Percentiles rank a stretch among this genome's conserved stretches.
Evolutionary conservation across 2,329 filamentous ascomycete species (phyloP).

Genomic region (Anisogramma anomala): DNA sequence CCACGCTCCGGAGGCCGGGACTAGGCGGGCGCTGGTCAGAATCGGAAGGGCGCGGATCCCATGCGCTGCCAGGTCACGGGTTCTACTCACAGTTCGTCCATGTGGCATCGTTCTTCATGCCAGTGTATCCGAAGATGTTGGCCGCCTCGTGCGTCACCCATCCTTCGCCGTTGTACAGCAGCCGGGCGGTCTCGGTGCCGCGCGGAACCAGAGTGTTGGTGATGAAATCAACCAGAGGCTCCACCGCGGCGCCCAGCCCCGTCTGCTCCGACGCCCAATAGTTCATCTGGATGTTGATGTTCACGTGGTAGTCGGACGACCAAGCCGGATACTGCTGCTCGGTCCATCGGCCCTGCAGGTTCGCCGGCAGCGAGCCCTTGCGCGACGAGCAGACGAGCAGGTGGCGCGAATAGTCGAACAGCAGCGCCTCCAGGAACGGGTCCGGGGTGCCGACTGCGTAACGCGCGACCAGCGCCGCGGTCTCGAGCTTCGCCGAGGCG

Average conservation of each 20-base stretch:
- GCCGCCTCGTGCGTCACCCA: slow-evolving; percentile 48
- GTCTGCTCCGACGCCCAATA: slow-evolving; percentile 45
- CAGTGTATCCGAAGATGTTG: slow-evolving; percentile 48
- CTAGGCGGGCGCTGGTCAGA: neutral
- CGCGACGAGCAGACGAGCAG: slow-evolving; percentile 44
- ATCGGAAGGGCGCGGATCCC: no score
- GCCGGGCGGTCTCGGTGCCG: slow-evolving; percentile 38
- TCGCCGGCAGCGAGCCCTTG: slow-evolving; percentile 39
- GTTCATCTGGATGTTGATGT: slow-evolving; percentile 53
- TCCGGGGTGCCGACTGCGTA: slow-evolving; percentile 27
- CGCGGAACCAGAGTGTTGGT: slow-evolving; percentile 37
- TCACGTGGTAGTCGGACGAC: slow-evolving; percentile 44
- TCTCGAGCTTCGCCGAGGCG: slow-evolving; percentile 29
- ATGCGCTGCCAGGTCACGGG: no score
- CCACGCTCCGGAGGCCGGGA: slow-evolving; percentile 41
- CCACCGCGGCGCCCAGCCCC: slow-evolving; percentile 33
- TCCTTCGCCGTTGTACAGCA: slow-evolving; percentile 42
- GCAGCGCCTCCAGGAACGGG: slow-evolving; percentile 39
- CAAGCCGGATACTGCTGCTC: slow-evolving; percentile 27
- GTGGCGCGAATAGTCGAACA: slow-evolving; percentile 43
- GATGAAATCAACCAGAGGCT: slow-evolving; percentile 41
- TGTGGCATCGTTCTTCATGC: slow-evolving; percentile 21
- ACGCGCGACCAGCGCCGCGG: slow-evolving; percentile 15
- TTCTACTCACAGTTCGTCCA: slow-evolving; percentile 23
- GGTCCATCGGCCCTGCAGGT: slow-evolving; percentile 46